These are phyloP conservation scores for Pythium dissimile DNA, from an alignment of 352 stramenopile species.

Conservation along the genomic window DNA sequence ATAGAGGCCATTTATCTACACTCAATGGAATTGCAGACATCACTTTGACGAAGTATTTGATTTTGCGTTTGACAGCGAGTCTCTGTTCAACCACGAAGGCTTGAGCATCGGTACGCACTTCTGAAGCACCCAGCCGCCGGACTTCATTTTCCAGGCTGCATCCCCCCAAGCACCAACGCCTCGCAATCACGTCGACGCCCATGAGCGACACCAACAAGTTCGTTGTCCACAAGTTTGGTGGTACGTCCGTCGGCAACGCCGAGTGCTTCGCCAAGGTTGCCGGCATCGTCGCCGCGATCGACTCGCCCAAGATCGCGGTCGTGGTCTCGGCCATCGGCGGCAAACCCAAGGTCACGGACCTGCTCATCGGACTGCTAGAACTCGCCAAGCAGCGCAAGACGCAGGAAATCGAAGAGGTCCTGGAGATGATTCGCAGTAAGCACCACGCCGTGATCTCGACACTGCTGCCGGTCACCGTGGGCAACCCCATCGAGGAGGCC, in stretches of 20 bases:
- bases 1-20: no score
- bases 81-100: no score
- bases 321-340: constrained; percentile 95
- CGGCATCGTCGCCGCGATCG: constrained; percentile 57
- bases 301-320: constrained; percentile 60
- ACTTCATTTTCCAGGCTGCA: constrained; percentile 14
- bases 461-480: constrained; percentile 48
- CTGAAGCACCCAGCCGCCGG: background rate
- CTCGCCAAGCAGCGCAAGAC: constrained; percentile 84
- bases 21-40: background rate
- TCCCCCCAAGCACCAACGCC: background rate
- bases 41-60: background rate
- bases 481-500: constrained; percentile 45
- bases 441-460: constrained; percentile 68
- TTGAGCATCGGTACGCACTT: no score
- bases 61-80: background rate
- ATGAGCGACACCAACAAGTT: constrained; percentile 49
- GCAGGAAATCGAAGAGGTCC: constrained; percentile 56
- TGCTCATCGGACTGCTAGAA: constrained; percentile 90
- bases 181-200: background rate
- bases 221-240: constrained; percentile 98
- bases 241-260: constrained; percentile 92
- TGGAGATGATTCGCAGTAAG: constrained; percentile 78
- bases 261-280: constrained; percentile 87
- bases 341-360: constrained; percentile 95